Base-by-base conservation (phyloP, 106 monocot genomes). In the Triglochin maritima region DNA sequence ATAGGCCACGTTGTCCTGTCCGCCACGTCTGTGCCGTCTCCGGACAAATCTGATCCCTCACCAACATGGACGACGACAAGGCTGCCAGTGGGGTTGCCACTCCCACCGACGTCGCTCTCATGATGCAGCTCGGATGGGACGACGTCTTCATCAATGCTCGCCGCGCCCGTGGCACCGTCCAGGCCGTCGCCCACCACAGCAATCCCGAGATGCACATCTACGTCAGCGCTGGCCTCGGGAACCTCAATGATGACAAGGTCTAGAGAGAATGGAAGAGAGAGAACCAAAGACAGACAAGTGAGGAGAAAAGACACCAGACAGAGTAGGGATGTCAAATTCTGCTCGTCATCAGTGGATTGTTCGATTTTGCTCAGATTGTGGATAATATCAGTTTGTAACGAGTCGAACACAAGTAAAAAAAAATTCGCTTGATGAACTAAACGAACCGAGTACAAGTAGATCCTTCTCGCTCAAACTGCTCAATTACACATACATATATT, bases 51-150 rank as follows among this genome's bases (percentile, higher is more conserved):
- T 65, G 73, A 46, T 10, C 56, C 7, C 73, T 74, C 47, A 63
- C 46, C 65, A 74, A 66, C 65, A 74, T 74, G 73, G 73, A 74
- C 46, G 73, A 74, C 45, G 73, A 74, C 65, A 65, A 74, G 73
- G 73, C 73, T 9, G 73, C 73, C 11, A 65, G 73, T 1, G 73
- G 73, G 16, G 73, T 74, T 12, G 73, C 73, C 47, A 74, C 73
- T n/a, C 73, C 73, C 6, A 65, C 73, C 12, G 73, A 74, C 16
- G 73, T 65, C 51, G 64, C 73, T 9, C 73, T 74, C 9, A 74
- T 74, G 73, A 74, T 74, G 73, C 73, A 74, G 65, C 73, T 74
- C 13, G 73, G 73, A 0, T 65, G 73, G 42, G 73, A 74, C 44
- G 73, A 65, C 8, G 73, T 74, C 65, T 74, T 74, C 41, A 65